Conservation (phyloP, 306 rosid genomes). For the Quercus engelmannii region DNA sequence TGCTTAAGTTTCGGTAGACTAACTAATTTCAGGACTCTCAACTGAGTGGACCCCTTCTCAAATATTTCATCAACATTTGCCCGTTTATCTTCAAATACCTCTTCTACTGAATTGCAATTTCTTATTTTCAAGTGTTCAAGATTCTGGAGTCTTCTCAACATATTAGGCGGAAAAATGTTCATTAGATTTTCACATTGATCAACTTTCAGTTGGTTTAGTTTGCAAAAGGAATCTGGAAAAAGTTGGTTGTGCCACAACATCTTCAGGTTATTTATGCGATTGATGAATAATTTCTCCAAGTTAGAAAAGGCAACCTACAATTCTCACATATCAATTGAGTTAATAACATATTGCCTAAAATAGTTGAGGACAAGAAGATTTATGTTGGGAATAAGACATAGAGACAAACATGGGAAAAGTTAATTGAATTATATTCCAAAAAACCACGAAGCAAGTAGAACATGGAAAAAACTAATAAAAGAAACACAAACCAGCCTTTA, state of each 20-base stretch:
- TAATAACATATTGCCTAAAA: too few relatives aligned
- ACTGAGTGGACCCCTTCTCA: too few relatives aligned
- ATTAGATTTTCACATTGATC: neutral
- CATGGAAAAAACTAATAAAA: too few relatives aligned
- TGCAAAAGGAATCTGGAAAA: neutral
- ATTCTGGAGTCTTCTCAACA: neutral
- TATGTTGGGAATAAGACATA: too few relatives aligned
- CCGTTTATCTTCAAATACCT: rapidly evolving
- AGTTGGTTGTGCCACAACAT: neutral
- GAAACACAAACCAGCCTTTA: too few relatives aligned
- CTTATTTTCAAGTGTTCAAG: rapidly evolving
- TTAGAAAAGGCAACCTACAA: slow-evolving; percentile 3
- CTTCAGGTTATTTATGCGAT: neutral
- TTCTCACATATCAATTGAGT: too few relatives aligned
- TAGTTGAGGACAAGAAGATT: too few relatives aligned
- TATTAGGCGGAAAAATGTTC: neutral
- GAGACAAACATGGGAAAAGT: too few relatives aligned
- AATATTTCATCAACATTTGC: too few relatives aligned
- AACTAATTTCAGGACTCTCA: rapidly evolving
- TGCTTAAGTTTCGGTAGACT: too few relatives aligned
- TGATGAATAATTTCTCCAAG: neutral
- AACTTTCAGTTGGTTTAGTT: neutral
- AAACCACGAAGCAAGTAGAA: too few relatives aligned
- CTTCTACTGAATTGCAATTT: rapidly evolving
- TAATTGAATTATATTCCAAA: too few relatives aligned